Evolutionary conservation across 1,284 basidiomycete species (phyloP), one percentile per base, ranked within the genome.

Genomic region (Cutaneotrichosporon cyanovorans): DNA sequence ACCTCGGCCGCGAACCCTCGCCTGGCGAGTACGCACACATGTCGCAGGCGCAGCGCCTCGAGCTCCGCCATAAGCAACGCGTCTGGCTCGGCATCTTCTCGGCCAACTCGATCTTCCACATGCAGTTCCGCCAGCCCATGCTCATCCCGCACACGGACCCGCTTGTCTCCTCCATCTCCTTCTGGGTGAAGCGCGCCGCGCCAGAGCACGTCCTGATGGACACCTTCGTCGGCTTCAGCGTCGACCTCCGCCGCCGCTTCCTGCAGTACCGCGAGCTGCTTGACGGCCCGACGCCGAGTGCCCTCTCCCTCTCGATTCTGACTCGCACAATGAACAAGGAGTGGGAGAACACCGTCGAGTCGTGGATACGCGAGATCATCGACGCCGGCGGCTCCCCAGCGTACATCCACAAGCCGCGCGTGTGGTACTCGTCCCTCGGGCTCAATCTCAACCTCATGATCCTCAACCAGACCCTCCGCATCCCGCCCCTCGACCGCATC

Each of bases 101-200:
- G 18, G 55, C 55, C 44, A 66, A 61, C 49, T 61, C 63, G 1
- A 60, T 66, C 28, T 66, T 63, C 50, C 58, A 60, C 45, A 62
- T 66, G 60, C 63, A 66, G 50, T 66, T 66, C 50, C 54, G 58
- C 12, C 60, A 60, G 47, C 61, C 62, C 9, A 59, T 66, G 58
- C 53, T 63, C 11, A 63, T 66, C 25, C 44, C 54, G 6, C 56
- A 58, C 20, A 57, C 53, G 5, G 63, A 66, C 37, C 58, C 58
- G 2, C 45, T 66, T n/a, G 47, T 66, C 8, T 50, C 58, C 9
- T 57, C 56, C 1, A 40, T 42, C 46, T 45, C 40, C 8, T 48
- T 54, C 21, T 61, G 56, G 59, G 54, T 61, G 23, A 57, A 61
- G 46, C 49, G 56, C 21, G 47, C 51, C 7, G 44, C 43, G 7